Base-by-base conservation (phyloP, 139 green algal species). In the Closterium sp. region DNA sequence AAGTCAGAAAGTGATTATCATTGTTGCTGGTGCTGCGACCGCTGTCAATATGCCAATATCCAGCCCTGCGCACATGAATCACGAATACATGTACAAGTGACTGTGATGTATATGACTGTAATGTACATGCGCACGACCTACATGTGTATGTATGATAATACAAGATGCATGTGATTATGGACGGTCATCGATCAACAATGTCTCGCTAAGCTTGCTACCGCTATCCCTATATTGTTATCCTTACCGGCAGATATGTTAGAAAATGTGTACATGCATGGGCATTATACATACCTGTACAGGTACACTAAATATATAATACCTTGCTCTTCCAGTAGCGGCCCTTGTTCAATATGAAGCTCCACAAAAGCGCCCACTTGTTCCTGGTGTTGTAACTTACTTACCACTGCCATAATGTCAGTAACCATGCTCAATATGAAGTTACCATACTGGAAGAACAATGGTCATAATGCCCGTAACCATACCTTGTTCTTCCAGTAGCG, bases 261-360 rank as follows among this genome's bases (percentile, higher is more conserved):
- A 9, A 13, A 79, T 79, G 62, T 79, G 17, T 79, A 27, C 27
- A 79, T 1, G 19, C 19, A 79, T 79, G 2, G 17, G 10, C 19
- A 79, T 11, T 45, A 50, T 50, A 50, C 7, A 9, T 50, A 50
- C 38, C 38, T 50, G 38, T 50, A 50, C 13, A 50, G 11, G 5
- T 50, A 50, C 38, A 50, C 38, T 50, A 50, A 7, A 50, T 45
- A 45, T 10, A 9, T 0, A 45, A 45, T 45, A 45, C 38, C 38
- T 45, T 45, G 38, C 3, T 45, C 38, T 96, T 99, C 98, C 85
- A 99, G 94, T 38, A 96, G 13, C 2, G 97, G 97, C 0, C 96
- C 98, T 95, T 99, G 98, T 95, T 99, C 98, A 27, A 99, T 99
- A 95, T 99, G 98, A 84, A 99, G 97, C 96, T 99, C 98, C 88